A percentile compares a stretch with the other conserved stretches of the same genome.
phyloP scores from a whole-genome alignment of 2,329 filamentous ascomycete genomes.

The Gaeumannomyces sp. region DNA sequence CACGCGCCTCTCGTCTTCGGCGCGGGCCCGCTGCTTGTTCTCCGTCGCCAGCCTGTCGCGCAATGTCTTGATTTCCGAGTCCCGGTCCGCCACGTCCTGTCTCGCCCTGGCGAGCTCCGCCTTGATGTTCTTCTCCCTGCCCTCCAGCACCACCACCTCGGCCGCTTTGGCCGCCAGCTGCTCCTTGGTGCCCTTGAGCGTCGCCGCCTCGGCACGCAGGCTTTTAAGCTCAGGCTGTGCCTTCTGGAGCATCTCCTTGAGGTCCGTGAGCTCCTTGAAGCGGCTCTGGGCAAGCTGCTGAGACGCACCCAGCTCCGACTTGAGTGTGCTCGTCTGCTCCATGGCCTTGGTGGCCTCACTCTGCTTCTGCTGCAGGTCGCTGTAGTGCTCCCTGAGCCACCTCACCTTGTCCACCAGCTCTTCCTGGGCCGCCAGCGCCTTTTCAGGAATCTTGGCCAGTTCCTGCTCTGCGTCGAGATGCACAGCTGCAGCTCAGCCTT shows the following conservation, averaged over 20 bases:
- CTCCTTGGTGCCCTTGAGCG: slow-evolving; percentile 68
- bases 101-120: slow-evolving; percentile 66
- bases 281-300: slow-evolving; percentile 80
- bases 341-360: neutral
- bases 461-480: slow-evolving; percentile 64
- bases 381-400: slow-evolving; percentile 45
- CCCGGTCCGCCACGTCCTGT: slow-evolving; percentile 65
- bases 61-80: slow-evolving; percentile 69
- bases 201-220: slow-evolving; percentile 68
- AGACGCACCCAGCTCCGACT: slow-evolving; percentile 79
- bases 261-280: slow-evolving; percentile 80
- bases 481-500: slow-evolving; percentile 59
- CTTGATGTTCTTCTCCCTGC: slow-evolving; percentile 73
- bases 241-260: slow-evolving; percentile 75
- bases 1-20: slow-evolving; percentile 73
- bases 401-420: slow-evolving; percentile 56
- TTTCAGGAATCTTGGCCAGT: slow-evolving; percentile 32
- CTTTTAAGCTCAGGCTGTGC: slow-evolving; percentile 78
- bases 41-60: slow-evolving; percentile 75
- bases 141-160: slow-evolving; percentile 72
- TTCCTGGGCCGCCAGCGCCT: slow-evolving; percentile 2
- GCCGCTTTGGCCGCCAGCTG: slow-evolving; percentile 54
- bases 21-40: slow-evolving; percentile 60
- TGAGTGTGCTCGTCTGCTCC: slow-evolving; percentile 51
- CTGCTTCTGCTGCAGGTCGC: slow-evolving; percentile 61